Percentiles rank a stretch among this genome's conserved stretches.
phyloP scores from a whole-genome alignment of 1,284 basidiomycete genomes.

The Gomphus bonarii region DNA sequence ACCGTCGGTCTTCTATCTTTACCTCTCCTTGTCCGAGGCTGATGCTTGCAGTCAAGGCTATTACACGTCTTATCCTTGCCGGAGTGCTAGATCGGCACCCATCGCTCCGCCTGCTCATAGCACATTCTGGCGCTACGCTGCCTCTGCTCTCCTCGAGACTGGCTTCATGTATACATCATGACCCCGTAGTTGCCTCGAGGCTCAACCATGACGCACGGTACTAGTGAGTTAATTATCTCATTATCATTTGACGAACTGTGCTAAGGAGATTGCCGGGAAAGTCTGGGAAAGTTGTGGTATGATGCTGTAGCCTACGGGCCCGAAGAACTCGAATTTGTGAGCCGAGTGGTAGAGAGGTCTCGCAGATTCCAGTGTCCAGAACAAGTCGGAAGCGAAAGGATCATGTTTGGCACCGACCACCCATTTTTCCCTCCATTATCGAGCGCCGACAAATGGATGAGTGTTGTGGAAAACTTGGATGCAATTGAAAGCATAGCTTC shows the following conservation, averaged over 20 bases:
- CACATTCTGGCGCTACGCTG: conserved; percentile 77
- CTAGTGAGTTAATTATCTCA: conserved; percentile 9
- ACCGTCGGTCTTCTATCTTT: conserved; percentile 39
- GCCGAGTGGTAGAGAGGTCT: conserved; percentile 56
- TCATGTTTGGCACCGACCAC: conserved; percentile 83
- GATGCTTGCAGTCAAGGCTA: conserved; percentile 36
- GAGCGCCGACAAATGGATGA: conserved; percentile 61
- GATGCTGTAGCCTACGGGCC: conserved; percentile 80
- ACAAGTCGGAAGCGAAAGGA: conserved; percentile 40
- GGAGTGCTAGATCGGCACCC: conserved; percentile 75
- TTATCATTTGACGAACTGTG: background rate
- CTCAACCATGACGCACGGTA: conserved; percentile 76
- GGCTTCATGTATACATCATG: conserved; percentile 75
- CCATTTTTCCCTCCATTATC: conserved; percentile 81
- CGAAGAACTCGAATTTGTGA: conserved; percentile 72
- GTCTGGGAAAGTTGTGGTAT: conserved; percentile 69
- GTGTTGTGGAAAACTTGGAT: conserved; percentile 73
- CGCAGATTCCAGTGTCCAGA: conserved; percentile 32
- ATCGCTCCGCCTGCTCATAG: conserved; percentile 61
- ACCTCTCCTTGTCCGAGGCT: background rate
- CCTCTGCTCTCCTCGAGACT: conserved; percentile 74
- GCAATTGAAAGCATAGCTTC: conserved; percentile 57
- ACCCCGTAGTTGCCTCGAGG: conserved; percentile 63
- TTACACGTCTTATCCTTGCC: conserved; percentile 69
- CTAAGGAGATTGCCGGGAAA: conserved; percentile 18